Conservation (phyloP, 257 asterid genomes). For the Rhazya stricta region DNA sequence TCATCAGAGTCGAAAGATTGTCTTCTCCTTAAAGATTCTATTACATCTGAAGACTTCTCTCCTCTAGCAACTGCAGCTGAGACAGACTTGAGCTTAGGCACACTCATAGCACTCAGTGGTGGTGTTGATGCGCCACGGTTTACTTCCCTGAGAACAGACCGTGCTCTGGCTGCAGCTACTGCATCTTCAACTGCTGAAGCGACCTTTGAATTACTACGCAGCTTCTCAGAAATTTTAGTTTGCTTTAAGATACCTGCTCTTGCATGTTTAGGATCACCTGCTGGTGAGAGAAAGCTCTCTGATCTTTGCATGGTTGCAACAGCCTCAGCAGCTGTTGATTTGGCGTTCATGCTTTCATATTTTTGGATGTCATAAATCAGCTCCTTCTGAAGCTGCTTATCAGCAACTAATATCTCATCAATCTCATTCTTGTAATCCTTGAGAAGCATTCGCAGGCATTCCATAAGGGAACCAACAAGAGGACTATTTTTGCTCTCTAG, state of each 20-base stretch:
- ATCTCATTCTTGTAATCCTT: conserved; percentile 94
- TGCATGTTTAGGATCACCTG: conserved; percentile 27
- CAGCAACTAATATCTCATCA: conserved; percentile 79
- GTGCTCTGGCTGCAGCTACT: conserved; percentile 55
- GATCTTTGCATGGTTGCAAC: conserved; percentile 49
- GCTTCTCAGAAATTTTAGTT: conserved; percentile 22
- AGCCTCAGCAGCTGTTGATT: conserved; percentile 56
- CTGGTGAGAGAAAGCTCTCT: conserved; percentile 36
- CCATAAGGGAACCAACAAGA: conserved; percentile 84
- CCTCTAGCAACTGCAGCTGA: conserved; percentile 21
- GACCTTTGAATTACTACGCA: conserved; percentile 33
- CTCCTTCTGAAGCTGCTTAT: conserved; percentile 81
- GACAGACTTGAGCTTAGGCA: conserved; percentile 67
- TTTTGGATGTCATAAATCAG: conserved; percentile 84
- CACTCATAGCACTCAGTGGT: conserved; percentile 61
- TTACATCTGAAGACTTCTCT: conserved; percentile 46
- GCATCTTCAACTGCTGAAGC: conserved; percentile 81
- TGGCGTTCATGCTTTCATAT: conserved; percentile 63
- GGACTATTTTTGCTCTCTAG: conserved; percentile 82
- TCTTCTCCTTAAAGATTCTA: conserved; percentile 70
- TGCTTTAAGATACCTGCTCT: conserved; percentile 20
- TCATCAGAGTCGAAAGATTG: conserved; percentile 72
- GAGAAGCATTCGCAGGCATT: conserved; percentile 82
- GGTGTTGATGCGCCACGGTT: conserved; percentile 52
- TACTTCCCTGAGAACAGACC: conserved; percentile 75